Base-by-base conservation (phyloP, 2,329 filamentous ascomycete genomes). In the Cladorrhinum sp. region DNA sequence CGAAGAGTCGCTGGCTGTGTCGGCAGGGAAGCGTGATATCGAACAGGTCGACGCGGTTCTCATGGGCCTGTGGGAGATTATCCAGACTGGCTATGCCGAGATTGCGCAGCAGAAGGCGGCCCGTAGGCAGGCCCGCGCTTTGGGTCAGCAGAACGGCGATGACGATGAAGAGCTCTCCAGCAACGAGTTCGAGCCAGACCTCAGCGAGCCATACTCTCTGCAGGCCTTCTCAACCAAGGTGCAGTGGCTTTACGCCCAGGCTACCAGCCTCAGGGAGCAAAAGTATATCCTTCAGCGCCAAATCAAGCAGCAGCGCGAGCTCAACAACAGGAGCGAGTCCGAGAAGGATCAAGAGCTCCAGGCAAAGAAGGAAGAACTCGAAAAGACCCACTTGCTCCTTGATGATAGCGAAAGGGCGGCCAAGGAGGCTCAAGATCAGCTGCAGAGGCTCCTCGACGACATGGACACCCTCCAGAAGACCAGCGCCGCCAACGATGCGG, bases 291-390 rank as follows among this genome's bases (percentile, higher is more conserved):
- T 98, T 8, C 89, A 94, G 70, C 86, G 92, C 49, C 93, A 98
- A 73, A 94, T 97, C 70, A 94, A 96, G 76, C 93, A 98, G 73
- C 94, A 98, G 75, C 89, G 93, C 61, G 92, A 96, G 71, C 83
- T 97, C 60, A 96, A 96, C 76, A 92, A 83, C 77, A 93, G 93
- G 71, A 92, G 91, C 1, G 92, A 96, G 66, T 80, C 84, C 20
- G 82, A 87, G 63, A 86, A 87, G 69, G 87, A 89, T 67, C 82
- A 82, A 46, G 84, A 89, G 64, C 73, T 90, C n/a, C 78, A 82
- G 23, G 73, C 79, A 53, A 86, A 84, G 67, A 77, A 81, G 57
- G 80, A 82, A 16, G 82, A 88, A 66, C 71, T 90, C 6, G 79
- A 84, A 36, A 67, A 71, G 42, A 69, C 69, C 26, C 68, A 69